A percentile compares a stretch with the other conserved stretches of the same genome.
Evolutionary conservation across 2,329 filamentous ascomycete genomes (phyloP).

Genomic region (Colletotrichum sp.): DNA sequence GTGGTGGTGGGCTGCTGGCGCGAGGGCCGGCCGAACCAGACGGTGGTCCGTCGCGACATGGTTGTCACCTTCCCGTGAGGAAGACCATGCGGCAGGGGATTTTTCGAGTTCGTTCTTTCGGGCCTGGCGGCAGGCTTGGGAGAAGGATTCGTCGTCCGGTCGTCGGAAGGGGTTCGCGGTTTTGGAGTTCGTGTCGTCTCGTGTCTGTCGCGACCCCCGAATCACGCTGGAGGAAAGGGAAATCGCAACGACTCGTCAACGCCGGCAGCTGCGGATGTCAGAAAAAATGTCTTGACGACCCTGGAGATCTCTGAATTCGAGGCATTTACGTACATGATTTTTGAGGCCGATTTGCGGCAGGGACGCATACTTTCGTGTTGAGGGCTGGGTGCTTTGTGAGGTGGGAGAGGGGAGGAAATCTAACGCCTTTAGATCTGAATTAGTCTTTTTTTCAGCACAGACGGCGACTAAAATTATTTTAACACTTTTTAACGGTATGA

Average conservation of each 20-base stretch:
- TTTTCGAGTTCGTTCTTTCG: neutral
- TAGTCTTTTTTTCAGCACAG: neutral
- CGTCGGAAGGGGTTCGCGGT: neutral
- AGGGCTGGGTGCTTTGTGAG: neutral
- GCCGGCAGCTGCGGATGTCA: neutral
- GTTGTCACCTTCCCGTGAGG: neutral
- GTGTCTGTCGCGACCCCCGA: neutral
- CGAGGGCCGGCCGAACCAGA: constrained; percentile 7
- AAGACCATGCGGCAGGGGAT: neutral
- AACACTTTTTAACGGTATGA: too few relatives aligned
- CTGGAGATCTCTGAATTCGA: too few relatives aligned
- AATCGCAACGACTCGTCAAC: neutral
- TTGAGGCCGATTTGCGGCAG: too few relatives aligned
- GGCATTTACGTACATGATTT: neutral
- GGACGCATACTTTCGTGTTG: neutral
- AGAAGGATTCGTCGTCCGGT: too few relatives aligned
- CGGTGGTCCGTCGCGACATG: constrained; percentile 5
- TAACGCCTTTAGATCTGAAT: neutral
- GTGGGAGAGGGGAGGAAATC: neutral
- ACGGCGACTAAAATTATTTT: neutral
- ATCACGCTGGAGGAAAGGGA: neutral
- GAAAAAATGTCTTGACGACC: neutral
- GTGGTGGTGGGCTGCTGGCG: neutral
- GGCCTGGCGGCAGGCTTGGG: neutral
- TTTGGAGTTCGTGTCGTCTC: neutral